These are phyloP conservation scores for Fusarium falciforme DNA, from an alignment of 2,329 filamentous ascomycete species.

Conservation along the genomic window DNA sequence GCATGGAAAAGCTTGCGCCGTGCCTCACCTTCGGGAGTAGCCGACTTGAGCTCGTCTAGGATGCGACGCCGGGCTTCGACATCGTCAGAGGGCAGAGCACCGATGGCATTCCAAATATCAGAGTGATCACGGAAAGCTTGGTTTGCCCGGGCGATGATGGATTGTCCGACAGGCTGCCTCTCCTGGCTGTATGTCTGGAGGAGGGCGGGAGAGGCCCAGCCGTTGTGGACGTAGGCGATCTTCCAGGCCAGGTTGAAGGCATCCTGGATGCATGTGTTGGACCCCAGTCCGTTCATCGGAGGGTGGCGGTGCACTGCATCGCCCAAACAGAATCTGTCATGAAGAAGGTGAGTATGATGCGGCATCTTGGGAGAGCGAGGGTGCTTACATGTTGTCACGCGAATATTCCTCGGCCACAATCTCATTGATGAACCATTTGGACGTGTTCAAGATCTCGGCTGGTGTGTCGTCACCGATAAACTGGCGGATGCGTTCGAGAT, in stretches of 20 bases:
- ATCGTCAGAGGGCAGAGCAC: not conserved
- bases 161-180: not conserved
- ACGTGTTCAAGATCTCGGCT: slow-evolving; percentile 62
- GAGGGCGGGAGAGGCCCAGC: not conserved
- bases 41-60: not conserved
- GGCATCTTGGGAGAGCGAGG: accelerated
- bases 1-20: not conserved
- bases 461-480: slow-evolving; percentile 66
- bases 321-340: not conserved
- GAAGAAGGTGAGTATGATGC: accelerated
- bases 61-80: not conserved
- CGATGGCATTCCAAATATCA: not conserved
- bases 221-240: not conserved
- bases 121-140: not conserved
- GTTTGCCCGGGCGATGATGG: not conserved
- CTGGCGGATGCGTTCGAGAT: slow-evolving; percentile 56
- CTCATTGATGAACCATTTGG: slow-evolving; percentile 72
- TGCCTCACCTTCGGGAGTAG: not conserved
- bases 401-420: slow-evolving; percentile 68
- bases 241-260: not conserved
- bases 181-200: not conserved
- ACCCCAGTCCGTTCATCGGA: not conserved
- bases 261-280: not conserved
- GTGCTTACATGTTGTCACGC: slow-evolving; percentile 56
- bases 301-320: not conserved